Base-by-base conservation (phyloP, 2,329 filamentous ascomycete genomes). In the Alternaria solani region DNA sequence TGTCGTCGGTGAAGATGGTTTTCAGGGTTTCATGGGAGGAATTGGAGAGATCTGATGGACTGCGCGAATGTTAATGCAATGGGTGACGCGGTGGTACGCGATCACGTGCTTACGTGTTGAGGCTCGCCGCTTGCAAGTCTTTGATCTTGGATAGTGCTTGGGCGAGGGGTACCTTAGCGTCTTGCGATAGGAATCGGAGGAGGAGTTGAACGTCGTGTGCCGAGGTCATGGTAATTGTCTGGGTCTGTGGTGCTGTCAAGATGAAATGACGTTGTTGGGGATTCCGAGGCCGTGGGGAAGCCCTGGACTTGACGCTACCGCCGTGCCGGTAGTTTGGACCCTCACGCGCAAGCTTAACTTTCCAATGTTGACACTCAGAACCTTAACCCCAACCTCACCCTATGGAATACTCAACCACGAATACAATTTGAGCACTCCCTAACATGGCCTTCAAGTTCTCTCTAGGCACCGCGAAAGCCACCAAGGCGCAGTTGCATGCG, bases 101-200 rank as follows among this genome's bases (percentile, higher is more conserved):
- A 56, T 70, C 68, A 72, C 69, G 60, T 65, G 71, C 80, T 75
- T 79, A 89, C 88, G 84, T 82, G 65, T 73, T 75, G 23, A 88
- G 76, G 57, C 80, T 77, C 23, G 81, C 81, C 53, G 79, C 78
- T 69, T 86, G 83, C 9, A 88, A 79, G n/a, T 82, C 80, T 62
- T 83, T 84, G 55, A 85, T 79, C 68, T 87, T 87, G 55, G 79
- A 71, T 73, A 88, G 84, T 11, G 86, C 86, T 28, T 79, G 76
- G 4, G 83, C 82, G 5, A 88, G 76, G 3, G 86, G 84, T 0
- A 88, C 65, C 69, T 86, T 87, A 30, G 82, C 82, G 66, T 88
- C 86, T 74, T 86, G 82, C 1, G 84, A 84, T 25, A 88, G 76
- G 64, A 89, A 88, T 12, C 86, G 84, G 34, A 88, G 77, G 14